Evolutionary conservation across 1,139 yeast genomes (phyloP).

Genomic region (Pichia norvegensis): DNA sequence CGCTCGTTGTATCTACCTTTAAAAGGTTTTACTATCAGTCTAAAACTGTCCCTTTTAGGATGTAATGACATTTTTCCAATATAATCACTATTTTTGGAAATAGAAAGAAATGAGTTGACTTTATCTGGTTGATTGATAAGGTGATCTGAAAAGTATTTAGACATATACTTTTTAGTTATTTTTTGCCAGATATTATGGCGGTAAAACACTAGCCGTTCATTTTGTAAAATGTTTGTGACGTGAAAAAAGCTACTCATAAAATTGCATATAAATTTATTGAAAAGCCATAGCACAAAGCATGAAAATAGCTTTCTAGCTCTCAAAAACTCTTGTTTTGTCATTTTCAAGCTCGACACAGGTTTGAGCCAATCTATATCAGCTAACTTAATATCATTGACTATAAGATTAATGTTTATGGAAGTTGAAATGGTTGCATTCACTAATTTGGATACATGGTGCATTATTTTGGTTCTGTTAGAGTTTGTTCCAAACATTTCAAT

Average conservation of each 20-base stretch:
- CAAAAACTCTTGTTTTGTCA: slow-evolving; percentile 34
- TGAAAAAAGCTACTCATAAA: slow-evolving; percentile 55
- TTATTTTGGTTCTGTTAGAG: slow-evolving; percentile 39
- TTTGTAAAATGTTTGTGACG: slow-evolving; percentile 50
- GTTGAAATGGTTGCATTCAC: slow-evolving; percentile 35
- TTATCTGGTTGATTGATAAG: slow-evolving; percentile 20
- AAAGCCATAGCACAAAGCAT: slow-evolving; percentile 52
- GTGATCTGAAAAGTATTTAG: slow-evolving; percentile 32
- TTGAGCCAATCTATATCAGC: slow-evolving; percentile 45
- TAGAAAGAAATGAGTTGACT: slow-evolving; percentile 20
- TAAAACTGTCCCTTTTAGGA: slow-evolving; percentile 50
- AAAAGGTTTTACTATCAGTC: slow-evolving; percentile 53
- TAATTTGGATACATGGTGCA: slow-evolving; percentile 32
- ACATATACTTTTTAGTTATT: slow-evolving; percentile 37
- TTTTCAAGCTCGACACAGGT: slow-evolving; percentile 17
- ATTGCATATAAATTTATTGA: slow-evolving; percentile 38
- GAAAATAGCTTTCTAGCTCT: slow-evolving; percentile 31
- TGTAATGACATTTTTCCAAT: slow-evolving; percentile 33
- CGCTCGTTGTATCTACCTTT: slow-evolving; percentile 27
- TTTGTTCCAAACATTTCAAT: slow-evolving; percentile 46
- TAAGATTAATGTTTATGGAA: slow-evolving; percentile 24
- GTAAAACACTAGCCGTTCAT: slow-evolving; percentile 39
- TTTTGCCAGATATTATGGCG: slow-evolving; percentile 54
- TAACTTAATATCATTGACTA: slow-evolving; percentile 31
- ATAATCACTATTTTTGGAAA: slow-evolving; percentile 19